Base-by-base conservation (phyloP, 2,329 filamentous ascomycete genomes). In the Penicillium digitatum region DNA sequence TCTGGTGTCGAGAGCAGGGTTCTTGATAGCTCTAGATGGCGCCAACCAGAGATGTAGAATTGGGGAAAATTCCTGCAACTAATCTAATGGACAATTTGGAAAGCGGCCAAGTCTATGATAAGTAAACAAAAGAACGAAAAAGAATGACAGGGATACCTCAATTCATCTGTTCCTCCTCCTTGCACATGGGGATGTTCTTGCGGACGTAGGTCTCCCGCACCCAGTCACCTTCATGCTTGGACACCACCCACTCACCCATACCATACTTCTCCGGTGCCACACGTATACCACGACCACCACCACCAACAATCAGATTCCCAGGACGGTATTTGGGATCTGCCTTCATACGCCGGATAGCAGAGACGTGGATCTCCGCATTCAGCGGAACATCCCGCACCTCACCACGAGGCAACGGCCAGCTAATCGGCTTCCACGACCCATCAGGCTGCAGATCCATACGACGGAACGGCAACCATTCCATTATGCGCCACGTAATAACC, bases 391-490 rank as follows among this genome's bases (percentile, higher is more conserved):
- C 89, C 16, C 89, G 82, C 0, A 87, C 84, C 72, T 93, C 89
- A 10, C 89, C 90, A 29, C 85, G 82, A 0, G 89, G 89, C 3
- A 93, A 74, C 0, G 89, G 89, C 87, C 89, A 93, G 9, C 85
- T 79, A 61, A 94, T 93, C 0, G 88, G 86, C 70, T 84, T 86
- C 89, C 90, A 94, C 0, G 83, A 84, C 0, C 88, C 88, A 58
- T 92, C 87, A 0, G 76, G 56, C 58, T 85, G 84, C 8, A 93
- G 75, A 62, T 93, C 89, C 87, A 94, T 92, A 24, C 89, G 80
- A 1, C 87, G 81, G 73, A 93, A 92, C 0, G 89, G 89, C 24
- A 93, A 76, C 68, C 87, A 91, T 66, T 93, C 89, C 88, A 93
- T 89, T 22, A 89, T 69, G 34, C 85, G 87, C 89, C 89, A 93